Evolutionary conservation across 2,329 filamentous ascomycete genomes (phyloP).

Genomic region (Rutstroemia sp.): DNA sequence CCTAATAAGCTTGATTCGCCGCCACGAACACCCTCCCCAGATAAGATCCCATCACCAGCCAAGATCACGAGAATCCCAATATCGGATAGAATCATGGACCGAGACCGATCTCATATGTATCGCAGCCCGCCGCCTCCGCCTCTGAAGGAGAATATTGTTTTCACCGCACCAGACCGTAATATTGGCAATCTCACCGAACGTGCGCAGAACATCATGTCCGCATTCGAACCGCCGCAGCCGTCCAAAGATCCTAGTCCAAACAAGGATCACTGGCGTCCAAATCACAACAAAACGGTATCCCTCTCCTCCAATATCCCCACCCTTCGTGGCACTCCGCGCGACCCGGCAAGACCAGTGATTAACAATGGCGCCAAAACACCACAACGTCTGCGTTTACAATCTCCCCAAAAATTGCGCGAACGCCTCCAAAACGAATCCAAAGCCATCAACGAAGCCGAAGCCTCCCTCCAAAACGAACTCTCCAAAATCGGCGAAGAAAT

Average conservation of each 20-base stretch:
- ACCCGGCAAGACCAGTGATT: slow-evolving; percentile 19
- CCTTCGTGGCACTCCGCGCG: slow-evolving; percentile 18
- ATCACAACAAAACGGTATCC: slow-evolving; percentile 22
- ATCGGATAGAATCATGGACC: slow-evolving; percentile 21
- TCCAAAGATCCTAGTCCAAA: not conserved
- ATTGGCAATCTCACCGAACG: slow-evolving; percentile 26
- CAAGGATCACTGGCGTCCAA: slow-evolving; percentile 26
- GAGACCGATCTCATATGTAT: slow-evolving; percentile 18
- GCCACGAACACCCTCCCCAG: slow-evolving; percentile 27
- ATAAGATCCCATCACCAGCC: not conserved
- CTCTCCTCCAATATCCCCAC: slow-evolving; percentile 29
- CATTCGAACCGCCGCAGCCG: slow-evolving; percentile 16
- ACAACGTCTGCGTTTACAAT: slow-evolving; percentile 56
- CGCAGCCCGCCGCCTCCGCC: slow-evolving; percentile 20
- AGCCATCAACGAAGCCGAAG: slow-evolving; percentile 62
- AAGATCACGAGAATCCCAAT: slow-evolving; percentile 25
- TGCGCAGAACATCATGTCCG: slow-evolving; percentile 26
- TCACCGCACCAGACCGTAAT: slow-evolving; percentile 11
- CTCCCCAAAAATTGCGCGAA: slow-evolving; percentile 71
- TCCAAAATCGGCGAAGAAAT: slow-evolving; percentile 77
- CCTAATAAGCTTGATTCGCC: slow-evolving; percentile 18
- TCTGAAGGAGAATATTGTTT: slow-evolving; percentile 24
- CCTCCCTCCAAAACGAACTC: slow-evolving; percentile 65
- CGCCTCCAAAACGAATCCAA: slow-evolving; percentile 76
- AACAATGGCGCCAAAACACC: slow-evolving; percentile 21